Conservation (phyloP, 306 rosid genomes). For the Lagenaria siceraria region DNA sequence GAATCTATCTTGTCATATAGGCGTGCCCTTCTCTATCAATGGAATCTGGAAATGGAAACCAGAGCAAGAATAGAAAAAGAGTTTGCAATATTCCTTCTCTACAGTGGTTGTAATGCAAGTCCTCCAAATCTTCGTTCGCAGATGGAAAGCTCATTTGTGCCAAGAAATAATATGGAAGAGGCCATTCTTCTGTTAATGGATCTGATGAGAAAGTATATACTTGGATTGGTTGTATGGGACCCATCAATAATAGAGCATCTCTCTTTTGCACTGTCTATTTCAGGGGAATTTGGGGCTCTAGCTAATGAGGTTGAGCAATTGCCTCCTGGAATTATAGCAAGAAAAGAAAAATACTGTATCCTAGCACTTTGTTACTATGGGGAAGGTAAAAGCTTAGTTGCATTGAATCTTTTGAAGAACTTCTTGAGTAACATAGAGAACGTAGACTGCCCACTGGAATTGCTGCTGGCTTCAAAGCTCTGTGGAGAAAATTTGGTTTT, state of each 20-base stretch:
- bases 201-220: conserved; percentile 38
- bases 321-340: conserved; percentile 52
- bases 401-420: conserved; percentile 72
- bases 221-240: conserved; percentile 55
- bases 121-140: conserved; percentile 74
- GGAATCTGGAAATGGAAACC: conserved; percentile 57
- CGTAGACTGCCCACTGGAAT: conserved; percentile 30
- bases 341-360: conserved; percentile 38
- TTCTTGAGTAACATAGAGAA: conserved; percentile 43
- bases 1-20: conserved; percentile 67
- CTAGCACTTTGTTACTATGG: conserved; percentile 71
- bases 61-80: conserved; percentile 60
- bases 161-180: conserved; percentile 80
- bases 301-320: conserved; percentile 65
- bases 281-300: conserved; percentile 43
- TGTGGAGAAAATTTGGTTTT: conserved; percentile 46
- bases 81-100: conserved; percentile 73
- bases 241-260: conserved; percentile 71
- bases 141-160: conserved; percentile 72
- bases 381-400: conserved; percentile 44
- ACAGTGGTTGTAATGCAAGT: conserved; percentile 72
- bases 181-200: conserved; percentile 65
- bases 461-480: conserved; percentile 68
- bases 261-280: conserved; percentile 60
- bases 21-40: conserved; percentile 55